Base-by-base conservation (phyloP, 1,139 yeast species). In the Debaryomycetaceae sp. region DNA sequence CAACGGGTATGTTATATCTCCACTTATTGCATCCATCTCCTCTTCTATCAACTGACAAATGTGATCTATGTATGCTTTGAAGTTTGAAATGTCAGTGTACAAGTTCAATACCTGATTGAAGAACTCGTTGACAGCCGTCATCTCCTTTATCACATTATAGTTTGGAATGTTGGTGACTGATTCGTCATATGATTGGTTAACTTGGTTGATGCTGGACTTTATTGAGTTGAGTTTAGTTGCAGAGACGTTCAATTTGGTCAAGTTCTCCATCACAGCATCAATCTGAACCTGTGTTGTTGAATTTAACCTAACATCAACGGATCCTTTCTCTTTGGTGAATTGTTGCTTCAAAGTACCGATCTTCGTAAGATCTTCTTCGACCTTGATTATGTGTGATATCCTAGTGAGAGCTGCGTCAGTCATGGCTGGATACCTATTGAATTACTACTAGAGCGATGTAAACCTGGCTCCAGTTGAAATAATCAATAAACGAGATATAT, bases 41-140 rank as follows among this genome's bases (percentile, higher is more conserved):
- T 58, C 50, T 20, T 77, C 82, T 47, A 91, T 74, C 60, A 85
- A 58, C 6, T 57, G 59, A 51, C 80, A 77, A 20, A 90, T 68
- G 6, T 68, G 62, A 11, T 71, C 72, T 40, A 86, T 63, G 38
- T 79, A 75, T 17, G 71, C 65, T 39, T 77, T 75, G 65, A 86
- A 81, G 23, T 75, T 69, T 31, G 79, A 66, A 47, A 91, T 85
- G 52, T 80, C 87, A 40, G 76, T 72, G 49, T 84, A 82, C 39
- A 90, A 79, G 52, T 74, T 70, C 40, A 82, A 80, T 4, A 90
- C 88, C 54, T 82, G 87, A 38, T 75, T 78, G 59, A 93, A 80
- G 56, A 82, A 85, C 55, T 86, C 88, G 59, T 87, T 83, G 6
- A 86, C 78, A 27, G 72, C 71, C 1, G 95, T 81, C 54, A 89